These are phyloP conservation scores for Podaxis mareebaensis DNA, from an alignment of 768 basidiomycete species.

Conservation along the genomic window DNA sequence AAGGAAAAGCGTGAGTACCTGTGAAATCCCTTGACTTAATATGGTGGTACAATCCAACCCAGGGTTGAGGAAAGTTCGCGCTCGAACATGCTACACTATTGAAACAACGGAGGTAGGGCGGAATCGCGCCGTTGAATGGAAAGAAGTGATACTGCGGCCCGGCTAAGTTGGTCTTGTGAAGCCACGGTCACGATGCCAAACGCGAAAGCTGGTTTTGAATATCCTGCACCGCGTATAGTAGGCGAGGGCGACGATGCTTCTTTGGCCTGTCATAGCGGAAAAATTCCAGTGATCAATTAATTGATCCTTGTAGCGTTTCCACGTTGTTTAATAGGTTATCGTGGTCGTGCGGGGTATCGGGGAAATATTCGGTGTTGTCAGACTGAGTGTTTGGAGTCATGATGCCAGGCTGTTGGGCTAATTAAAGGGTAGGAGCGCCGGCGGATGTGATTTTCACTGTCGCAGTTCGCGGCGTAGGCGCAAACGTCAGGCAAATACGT, in stretches of 20 bases:
- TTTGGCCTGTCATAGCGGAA: conserved; percentile 5
- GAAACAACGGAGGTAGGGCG: neutral
- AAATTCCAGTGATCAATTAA: neutral
- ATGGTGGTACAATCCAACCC: neutral
- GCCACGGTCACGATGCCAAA: neutral
- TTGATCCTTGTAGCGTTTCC: neutral
- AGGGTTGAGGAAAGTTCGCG: neutral
- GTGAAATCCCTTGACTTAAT: neutral
- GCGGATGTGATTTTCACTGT: neutral
- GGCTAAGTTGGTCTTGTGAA: conserved; percentile 6
- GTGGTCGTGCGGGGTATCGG: neutral
- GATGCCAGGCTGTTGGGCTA: too few relatives aligned
- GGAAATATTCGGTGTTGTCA: neutral
- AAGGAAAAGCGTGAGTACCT: too few relatives aligned
- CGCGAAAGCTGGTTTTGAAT: neutral
- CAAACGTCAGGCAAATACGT: neutral
- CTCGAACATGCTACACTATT: neutral
- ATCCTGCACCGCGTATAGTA: neutral
- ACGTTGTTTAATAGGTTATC: neutral
- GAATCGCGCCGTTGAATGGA: neutral
- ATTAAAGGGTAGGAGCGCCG: neutral
- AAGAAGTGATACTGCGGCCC: neutral
- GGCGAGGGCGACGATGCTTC: neutral
- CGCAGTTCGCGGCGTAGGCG: neutral
- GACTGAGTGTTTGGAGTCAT: too few relatives aligned